A percentile compares a stretch with the other conserved stretches of the same genome.
Conservation (phyloP, 2,329 filamentous ascomycete species). For the Pseudohalonectria lignicola region DNA sequence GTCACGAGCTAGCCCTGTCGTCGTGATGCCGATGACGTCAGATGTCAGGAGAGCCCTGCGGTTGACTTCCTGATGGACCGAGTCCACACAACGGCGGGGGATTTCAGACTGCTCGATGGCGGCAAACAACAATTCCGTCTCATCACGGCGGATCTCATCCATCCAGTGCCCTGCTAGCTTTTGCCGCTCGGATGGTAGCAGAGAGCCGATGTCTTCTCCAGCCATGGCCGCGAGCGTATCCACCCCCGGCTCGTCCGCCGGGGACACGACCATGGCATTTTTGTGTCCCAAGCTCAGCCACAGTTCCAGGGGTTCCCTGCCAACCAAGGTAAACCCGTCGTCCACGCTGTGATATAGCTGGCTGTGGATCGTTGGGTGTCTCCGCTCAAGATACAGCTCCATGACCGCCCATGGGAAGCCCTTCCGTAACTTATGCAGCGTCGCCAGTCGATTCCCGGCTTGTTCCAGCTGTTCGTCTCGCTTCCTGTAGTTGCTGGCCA, state of each 20-base stretch:
- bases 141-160: neutral
- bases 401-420: no score
- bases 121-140: constrained; percentile 1
- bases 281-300: neutral
- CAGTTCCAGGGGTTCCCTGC: neutral
- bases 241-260: neutral
- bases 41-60: constrained; percentile 24
- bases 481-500: neutral
- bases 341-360: no score
- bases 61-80: constrained; percentile 19
- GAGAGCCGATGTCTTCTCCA: neutral
- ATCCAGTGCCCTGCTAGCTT: neutral
- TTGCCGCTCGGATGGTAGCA: neutral
- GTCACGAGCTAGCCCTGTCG: constrained; percentile 43
- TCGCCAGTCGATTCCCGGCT: no score
- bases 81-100: constrained; percentile 6
- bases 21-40: constrained; percentile 47
- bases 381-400: no score
- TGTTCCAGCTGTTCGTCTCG: no score
- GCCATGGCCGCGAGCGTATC: neutral
- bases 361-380: no score
- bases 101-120: neutral
- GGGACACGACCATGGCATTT: no score
- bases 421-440: no score
- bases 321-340: neutral